Conservation (phyloP, 1,139 yeast species). For the Pichia sp. region DNA sequence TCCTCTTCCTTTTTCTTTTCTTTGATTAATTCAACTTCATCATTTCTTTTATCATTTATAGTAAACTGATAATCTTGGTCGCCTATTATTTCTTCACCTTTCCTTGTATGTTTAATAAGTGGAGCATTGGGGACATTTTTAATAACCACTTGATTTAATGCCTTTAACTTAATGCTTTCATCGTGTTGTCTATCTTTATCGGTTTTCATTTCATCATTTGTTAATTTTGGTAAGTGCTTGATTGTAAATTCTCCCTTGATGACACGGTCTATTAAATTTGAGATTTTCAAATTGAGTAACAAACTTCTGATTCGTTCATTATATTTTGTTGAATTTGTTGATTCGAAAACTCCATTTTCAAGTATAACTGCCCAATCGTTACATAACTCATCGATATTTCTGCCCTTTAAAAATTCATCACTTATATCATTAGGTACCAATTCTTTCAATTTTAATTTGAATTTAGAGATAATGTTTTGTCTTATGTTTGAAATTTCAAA, state of each 20-base stretch:
- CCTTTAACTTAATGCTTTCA: slow-evolving; percentile 62
- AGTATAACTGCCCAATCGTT: slow-evolving; percentile 37
- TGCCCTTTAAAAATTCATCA: slow-evolving; percentile 21
- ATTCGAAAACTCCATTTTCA: slow-evolving; percentile 37
- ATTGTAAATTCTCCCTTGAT: slow-evolving; percentile 43
- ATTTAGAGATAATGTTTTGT: background rate
- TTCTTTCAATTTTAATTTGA: slow-evolving; percentile 3
- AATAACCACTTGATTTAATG: slow-evolving; percentile 57
- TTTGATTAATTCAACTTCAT: slow-evolving; percentile 32
- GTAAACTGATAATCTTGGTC: slow-evolving; percentile 34
- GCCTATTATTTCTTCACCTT: slow-evolving; percentile 75
- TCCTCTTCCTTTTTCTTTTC: slow-evolving; percentile 7
- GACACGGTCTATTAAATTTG: slow-evolving; percentile 43
- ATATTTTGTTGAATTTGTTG: slow-evolving; percentile 35
- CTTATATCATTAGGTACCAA: slow-evolving; percentile 3
- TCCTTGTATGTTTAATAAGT: slow-evolving; percentile 37
- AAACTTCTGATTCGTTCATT: slow-evolving; percentile 50
- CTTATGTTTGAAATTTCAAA: background rate
- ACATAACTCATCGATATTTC: slow-evolving; percentile 28
- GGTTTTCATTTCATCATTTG: slow-evolving; percentile 61
- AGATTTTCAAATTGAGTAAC: slow-evolving; percentile 46
- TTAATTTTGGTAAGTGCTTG: slow-evolving; percentile 47
- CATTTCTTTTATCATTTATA: slow-evolving; percentile 38
- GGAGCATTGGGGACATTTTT: slow-evolving; percentile 56
- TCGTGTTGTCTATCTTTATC: slow-evolving; percentile 68